Conservation (phyloP, 768 basidiomycete genomes). For the Chalciporus pseudorubinellus region DNA sequence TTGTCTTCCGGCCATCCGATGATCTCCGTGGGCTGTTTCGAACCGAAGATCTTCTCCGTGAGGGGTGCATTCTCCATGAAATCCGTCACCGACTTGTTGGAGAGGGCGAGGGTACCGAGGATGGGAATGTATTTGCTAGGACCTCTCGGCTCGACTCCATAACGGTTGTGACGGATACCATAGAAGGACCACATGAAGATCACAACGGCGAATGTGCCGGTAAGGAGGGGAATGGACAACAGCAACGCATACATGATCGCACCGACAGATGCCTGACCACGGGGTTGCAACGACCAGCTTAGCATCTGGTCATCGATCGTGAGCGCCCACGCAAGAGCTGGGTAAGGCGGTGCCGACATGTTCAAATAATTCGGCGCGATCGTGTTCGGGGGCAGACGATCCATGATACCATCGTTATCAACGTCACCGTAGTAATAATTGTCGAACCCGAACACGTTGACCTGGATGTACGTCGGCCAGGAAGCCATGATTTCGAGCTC, state of each 20-base stretch:
- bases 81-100: slow-evolving; percentile 66
- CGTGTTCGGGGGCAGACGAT: slow-evolving; percentile 88
- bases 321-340: slow-evolving; percentile 86
- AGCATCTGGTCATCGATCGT: slow-evolving; percentile 74
- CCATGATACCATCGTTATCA: slow-evolving; percentile 84
- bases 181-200: slow-evolving; percentile 97
- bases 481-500: slow-evolving; percentile 84
- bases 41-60: slow-evolving; percentile 69
- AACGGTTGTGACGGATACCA: slow-evolving; percentile 91
- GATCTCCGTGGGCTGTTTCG: slow-evolving; percentile 62
- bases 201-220: slow-evolving; percentile 75
- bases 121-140: slow-evolving; percentile 87
- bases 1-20: slow-evolving; percentile 98
- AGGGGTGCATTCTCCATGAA: slow-evolving; percentile 61
- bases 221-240: slow-evolving; percentile 78
- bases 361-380: slow-evolving; percentile 86
- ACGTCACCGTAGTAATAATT: slow-evolving; percentile 91
- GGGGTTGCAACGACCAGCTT: slow-evolving; percentile 76
- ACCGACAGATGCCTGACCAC: slow-evolving; percentile 76
- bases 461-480: slow-evolving; percentile 88
- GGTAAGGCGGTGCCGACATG: slow-evolving; percentile 85
- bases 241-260: slow-evolving; percentile 88
- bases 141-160: slow-evolving; percentile 73
- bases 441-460: slow-evolving; percentile 90
- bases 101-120: slow-evolving; percentile 57